A percentile compares a stretch with the other conserved stretches of the same genome.
These are phyloP conservation scores for Rhodotorula sphaerocarpa DNA, from an alignment of 768 basidiomycete genomes.

Conservation along the genomic window DNA sequence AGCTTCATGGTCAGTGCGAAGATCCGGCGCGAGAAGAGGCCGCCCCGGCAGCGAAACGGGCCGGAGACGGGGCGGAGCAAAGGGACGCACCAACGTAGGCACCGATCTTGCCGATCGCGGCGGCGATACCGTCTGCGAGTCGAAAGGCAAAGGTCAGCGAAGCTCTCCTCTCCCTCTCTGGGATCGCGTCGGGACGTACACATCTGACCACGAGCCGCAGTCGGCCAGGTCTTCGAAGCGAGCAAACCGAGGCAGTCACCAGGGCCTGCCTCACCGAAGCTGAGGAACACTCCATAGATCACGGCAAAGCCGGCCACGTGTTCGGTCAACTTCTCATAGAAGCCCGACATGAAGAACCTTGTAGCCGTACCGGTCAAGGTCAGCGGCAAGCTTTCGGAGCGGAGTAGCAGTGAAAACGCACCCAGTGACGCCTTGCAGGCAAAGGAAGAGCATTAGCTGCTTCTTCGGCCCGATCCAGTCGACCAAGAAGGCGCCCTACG, in stretches of 20 bases:
- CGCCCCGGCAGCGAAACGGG: no score
- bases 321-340: slow-evolving; percentile 56
- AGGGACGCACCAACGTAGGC: slow-evolving; percentile 29
- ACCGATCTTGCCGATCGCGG: slow-evolving; percentile 56
- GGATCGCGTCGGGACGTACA: background rate
- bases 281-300: slow-evolving; percentile 82
- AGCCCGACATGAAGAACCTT: slow-evolving; percentile 81
- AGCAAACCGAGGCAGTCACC: slow-evolving; percentile 48
- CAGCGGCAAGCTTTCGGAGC: background rate
- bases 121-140: slow-evolving; percentile 58
- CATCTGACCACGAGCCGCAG: slow-evolving; percentile 67
- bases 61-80: no score
- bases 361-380: background rate
- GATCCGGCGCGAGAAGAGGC: no score
- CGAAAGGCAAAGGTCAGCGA: slow-evolving; percentile 47
- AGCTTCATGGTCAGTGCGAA: no score
- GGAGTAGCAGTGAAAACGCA: background rate
- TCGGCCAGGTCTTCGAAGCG: slow-evolving; percentile 76
- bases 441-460: slow-evolving; percentile 31
- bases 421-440: slow-evolving; percentile 4
- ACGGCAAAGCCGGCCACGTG: slow-evolving; percentile 51
- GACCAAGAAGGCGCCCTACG: slow-evolving; percentile 43
- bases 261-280: slow-evolving; percentile 63
- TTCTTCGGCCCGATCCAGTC: slow-evolving; percentile 50
- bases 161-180: no score